phyloP scores from a whole-genome alignment of 768 basidiomycete genomes.

The Leucocoprinus leucothites region DNA sequence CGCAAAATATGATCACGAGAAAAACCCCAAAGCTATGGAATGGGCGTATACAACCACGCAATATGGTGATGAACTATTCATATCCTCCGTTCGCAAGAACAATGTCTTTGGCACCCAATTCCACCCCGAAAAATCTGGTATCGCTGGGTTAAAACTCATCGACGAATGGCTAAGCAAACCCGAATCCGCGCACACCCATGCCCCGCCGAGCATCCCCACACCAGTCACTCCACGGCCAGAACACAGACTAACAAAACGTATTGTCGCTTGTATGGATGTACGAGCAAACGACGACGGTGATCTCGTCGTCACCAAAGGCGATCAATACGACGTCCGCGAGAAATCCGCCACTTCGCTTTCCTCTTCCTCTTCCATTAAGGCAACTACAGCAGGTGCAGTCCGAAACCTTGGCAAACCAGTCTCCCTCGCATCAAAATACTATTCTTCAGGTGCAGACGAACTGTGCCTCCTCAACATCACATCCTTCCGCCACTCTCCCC shows the following conservation, averaged over 20 bases:
- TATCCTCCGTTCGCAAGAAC: slow-evolving; percentile 76
- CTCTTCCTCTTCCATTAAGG: slow-evolving; percentile 20
- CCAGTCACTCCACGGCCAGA: slow-evolving; percentile 38
- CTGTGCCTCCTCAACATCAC: slow-evolving; percentile 98
- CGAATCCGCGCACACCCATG: slow-evolving; percentile 33
- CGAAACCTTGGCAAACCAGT: slow-evolving; percentile 98
- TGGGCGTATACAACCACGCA: slow-evolving; percentile 89
- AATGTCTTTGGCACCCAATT: slow-evolving; percentile 95
- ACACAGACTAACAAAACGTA: slow-evolving; percentile 85
- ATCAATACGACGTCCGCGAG: slow-evolving; percentile 98
- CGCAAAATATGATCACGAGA: slow-evolving; percentile 65
- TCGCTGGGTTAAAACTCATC: slow-evolving; percentile 78
- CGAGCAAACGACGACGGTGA: slow-evolving; percentile 95
- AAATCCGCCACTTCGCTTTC: slow-evolving; percentile 32
- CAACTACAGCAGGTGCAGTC: slow-evolving; percentile 67
- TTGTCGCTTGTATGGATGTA: slow-evolving; percentile 97
- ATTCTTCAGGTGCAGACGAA: slow-evolving; percentile 87
- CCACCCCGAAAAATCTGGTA: slow-evolving; percentile 97
- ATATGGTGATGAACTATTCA: slow-evolving; percentile 91
- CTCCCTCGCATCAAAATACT: slow-evolving; percentile 85
- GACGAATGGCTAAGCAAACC: slow-evolving; percentile 74
- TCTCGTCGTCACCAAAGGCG: slow-evolving; percentile 98
- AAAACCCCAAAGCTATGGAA: slow-evolving; percentile 51
- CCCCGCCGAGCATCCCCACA: slow-evolving; percentile 29
- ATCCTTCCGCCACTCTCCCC: slow-evolving; percentile 94